A percentile compares a stretch with the other conserved stretches of the same genome.
Conservation (phyloP, 1,284 basidiomycete species). For the Microbotryum saponariae region DNA sequence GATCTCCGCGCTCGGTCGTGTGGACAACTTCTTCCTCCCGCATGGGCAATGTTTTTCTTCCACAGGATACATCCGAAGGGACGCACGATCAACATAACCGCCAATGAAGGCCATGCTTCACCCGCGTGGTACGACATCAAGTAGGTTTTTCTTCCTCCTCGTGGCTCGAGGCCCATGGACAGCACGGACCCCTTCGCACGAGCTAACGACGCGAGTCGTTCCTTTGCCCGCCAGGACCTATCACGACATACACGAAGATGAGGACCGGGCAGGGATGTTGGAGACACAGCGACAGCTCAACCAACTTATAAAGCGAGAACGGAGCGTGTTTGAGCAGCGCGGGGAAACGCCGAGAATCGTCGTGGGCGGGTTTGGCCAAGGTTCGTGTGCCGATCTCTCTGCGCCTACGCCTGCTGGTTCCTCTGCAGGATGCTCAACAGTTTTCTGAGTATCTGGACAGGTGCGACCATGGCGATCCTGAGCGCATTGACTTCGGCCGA, state of each 20-base stretch:
- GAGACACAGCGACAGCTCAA: conserved; percentile 24
- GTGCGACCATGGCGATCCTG: conserved; percentile 26
- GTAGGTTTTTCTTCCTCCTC: background rate
- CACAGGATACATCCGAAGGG: conserved; percentile 22
- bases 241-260: conserved; percentile 15
- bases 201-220: no score
- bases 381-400: background rate
- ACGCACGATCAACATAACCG: conserved; percentile 14
- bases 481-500: conserved; percentile 1
- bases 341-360: conserved; percentile 26
- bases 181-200: no score
- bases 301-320: conserved; percentile 19
- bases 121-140: conserved; percentile 25
- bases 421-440: no score
- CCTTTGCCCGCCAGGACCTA: conserved; percentile 4
- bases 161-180: no score
- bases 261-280: conserved; percentile 19
- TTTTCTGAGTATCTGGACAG: background rate
- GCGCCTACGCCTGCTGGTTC: no score
- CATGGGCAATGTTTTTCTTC: background rate
- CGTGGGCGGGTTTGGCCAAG: conserved; percentile 26
- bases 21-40: no score
- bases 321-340: background rate
- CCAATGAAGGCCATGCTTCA: background rate
- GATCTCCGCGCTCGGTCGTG: background rate